phyloP scores from a whole-genome alignment of 345 rosid species.

The Anacardium occidentale region DNA sequence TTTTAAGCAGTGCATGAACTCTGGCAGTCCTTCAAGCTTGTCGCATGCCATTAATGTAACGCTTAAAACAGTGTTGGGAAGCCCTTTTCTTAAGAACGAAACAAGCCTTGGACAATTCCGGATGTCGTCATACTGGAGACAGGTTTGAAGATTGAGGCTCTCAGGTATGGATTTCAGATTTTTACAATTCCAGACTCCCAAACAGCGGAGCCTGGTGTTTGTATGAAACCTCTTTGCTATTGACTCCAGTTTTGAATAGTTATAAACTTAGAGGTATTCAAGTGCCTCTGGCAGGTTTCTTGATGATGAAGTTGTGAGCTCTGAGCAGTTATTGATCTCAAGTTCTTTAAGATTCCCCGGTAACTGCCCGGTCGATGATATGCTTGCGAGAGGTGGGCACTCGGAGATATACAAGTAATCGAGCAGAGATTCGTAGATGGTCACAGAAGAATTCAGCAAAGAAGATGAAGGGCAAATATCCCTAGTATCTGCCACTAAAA shows the following conservation, averaged over 20 bases:
- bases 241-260: not conserved
- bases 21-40: not conserved
- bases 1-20: not conserved
- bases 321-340: not conserved
- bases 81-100: too few relatives aligned
- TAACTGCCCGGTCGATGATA: too few relatives aligned
- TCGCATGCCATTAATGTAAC: not conserved
- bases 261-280: not conserved
- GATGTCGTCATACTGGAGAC: not conserved
- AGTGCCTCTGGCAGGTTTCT: not conserved
- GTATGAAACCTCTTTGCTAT: not conserved
- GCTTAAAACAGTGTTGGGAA: too few relatives aligned
- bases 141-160: not conserved
- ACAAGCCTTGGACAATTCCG: not conserved
- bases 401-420: too few relatives aligned
- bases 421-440: too few relatives aligned
- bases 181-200: not conserved
- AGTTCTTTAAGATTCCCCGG: not conserved
- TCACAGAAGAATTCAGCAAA: too few relatives aligned
- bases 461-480: too few relatives aligned
- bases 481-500: too few relatives aligned
- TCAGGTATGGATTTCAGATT: not conserved
- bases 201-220: not conserved
- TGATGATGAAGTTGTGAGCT: not conserved
- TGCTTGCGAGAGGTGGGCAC: too few relatives aligned